Conservation (phyloP, 202 grass and related monocot genomes). For the Setaria italica region DNA sequence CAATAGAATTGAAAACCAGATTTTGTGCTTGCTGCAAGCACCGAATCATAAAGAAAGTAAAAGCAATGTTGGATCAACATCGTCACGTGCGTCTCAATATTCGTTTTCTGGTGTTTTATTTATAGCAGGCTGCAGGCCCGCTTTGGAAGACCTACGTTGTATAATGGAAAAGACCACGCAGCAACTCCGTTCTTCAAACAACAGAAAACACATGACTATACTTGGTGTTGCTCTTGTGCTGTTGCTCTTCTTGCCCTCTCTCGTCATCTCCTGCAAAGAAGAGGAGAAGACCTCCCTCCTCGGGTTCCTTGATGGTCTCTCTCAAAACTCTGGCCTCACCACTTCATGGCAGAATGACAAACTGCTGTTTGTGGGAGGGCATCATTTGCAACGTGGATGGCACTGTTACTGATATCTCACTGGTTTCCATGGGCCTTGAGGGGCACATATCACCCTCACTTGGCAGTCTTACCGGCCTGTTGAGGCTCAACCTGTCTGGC, state of each 20-base stretch:
- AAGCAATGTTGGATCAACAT: slow-evolving; percentile 1
- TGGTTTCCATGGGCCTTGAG: slow-evolving; percentile 47
- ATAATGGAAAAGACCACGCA: slow-evolving; percentile 21
- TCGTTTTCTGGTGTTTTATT: neutral
- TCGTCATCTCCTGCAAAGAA: neutral
- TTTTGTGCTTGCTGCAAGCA: neutral
- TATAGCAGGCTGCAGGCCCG: neutral
- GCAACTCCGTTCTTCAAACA: neutral
- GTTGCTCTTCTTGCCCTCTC: neutral
- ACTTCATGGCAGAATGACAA: slow-evolving; percentile 20
- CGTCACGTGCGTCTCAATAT: slow-evolving; percentile 1
- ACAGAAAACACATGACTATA: neutral
- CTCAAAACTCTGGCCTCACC: neutral
- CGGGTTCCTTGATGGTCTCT: slow-evolving; percentile 5
- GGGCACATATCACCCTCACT: slow-evolving; percentile 61
- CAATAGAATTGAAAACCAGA: neutral
- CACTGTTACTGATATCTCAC: slow-evolving; percentile 28
- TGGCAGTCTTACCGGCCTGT: slow-evolving; percentile 41
- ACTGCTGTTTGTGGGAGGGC: slow-evolving; percentile 26
- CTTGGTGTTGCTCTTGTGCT: slow-evolving; percentile 18
- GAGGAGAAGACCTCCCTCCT: slow-evolving; percentile 15
- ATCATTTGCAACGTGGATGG: slow-evolving; percentile 41
- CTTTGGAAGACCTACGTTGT: neutral
- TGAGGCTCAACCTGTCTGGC: slow-evolving; percentile 54
- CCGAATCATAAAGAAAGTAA: neutral